These are phyloP conservation scores for Dothideomycetes sp. DNA, from an alignment of 2,329 filamentous ascomycete species.

Conservation along the genomic window DNA sequence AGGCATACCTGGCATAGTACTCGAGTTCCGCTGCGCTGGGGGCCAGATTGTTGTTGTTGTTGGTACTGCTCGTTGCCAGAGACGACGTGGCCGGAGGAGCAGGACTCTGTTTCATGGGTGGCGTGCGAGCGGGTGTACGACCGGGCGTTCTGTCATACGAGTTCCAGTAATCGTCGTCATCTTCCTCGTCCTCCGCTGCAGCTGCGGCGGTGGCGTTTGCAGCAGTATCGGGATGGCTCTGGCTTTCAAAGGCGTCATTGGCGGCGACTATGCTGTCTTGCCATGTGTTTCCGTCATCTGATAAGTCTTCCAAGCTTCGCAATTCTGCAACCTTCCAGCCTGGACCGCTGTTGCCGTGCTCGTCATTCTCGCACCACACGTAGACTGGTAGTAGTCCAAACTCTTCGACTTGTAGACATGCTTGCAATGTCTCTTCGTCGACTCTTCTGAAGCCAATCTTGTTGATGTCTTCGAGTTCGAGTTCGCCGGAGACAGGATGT, in stretches of 20 bases:
- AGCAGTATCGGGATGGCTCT: conserved; percentile 9
- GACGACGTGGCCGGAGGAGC: conserved; percentile 37
- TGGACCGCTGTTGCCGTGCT: conserved; percentile 44
- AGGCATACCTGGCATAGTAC: conserved; percentile 68
- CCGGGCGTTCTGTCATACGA: conserved; percentile 65
- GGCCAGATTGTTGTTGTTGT: background rate
- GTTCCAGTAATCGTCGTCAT: conserved; percentile 73
- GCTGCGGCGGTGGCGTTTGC: background rate
- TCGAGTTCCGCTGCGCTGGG: conserved; percentile 48
- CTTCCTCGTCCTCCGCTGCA: conserved; percentile 48
- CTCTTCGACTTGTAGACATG: conserved; percentile 52
- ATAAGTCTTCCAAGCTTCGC: conserved; percentile 41
- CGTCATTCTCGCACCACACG: conserved; percentile 60
- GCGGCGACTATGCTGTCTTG: conserved; percentile 52
- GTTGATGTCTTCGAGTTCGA: conserved; percentile 63
- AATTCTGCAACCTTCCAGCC: conserved; percentile 69
- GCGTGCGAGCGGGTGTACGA: conserved; percentile 47
- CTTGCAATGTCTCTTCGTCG: conserved; percentile 66
- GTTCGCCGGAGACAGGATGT: conserved; percentile 72
- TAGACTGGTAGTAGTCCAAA: conserved; percentile 57
- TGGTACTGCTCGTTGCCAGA: conserved; percentile 16
- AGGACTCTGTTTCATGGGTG: conserved; percentile 48
- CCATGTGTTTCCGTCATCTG: conserved; percentile 47
- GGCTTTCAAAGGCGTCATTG: conserved; percentile 35
- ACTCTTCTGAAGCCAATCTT: conserved; percentile 56